Base-by-base conservation (phyloP, 495 filamentous ascomycete species). In the Letharia columbiana region DNA sequence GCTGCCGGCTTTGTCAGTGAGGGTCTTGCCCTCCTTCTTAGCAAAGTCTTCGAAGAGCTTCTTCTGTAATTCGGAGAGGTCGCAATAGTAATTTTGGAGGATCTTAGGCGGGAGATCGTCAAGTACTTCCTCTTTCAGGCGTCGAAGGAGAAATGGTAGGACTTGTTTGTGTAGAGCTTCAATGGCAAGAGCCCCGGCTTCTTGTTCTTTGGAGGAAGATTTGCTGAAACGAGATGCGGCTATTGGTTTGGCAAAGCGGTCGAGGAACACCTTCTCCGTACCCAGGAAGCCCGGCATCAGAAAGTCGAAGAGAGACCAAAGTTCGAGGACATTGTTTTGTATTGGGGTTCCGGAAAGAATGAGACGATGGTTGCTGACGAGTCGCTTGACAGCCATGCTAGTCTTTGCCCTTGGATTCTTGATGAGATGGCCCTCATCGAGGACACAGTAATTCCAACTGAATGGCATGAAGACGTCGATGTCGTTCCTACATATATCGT, bases 251-350 rank as follows among this genome's bases (percentile, higher is more conserved):
- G 94, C 93, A 69, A 98, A 98, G 33, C 94, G 86, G 73, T 98
- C 95, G 54, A 96, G 79, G 82, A 98, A 98, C 37, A 98, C 93
- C 76, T 96, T 98, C 72, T 98, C 94, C 0, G 94, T 91, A n/a
- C 94, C 94, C 11, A 98, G 79, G 82, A 98, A 98, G 10, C 94
- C 95, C 7, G 94, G 94, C 94, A 98, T 98, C 66, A 98, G 78
- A 79, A 98, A 98, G 76, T 98, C 94, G 71, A 98, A 98, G 10
- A 98, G 84, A 1, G 95, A 98, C 94, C 94, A 98, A n/a, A 98
- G 81, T 72, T 98, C 94, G 11, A 96, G 82, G 28, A 98, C 88
- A 74, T 98, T 98, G 76, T 98, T 98, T 74, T 98, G 94, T 71
- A 98, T 98, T 0, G 94, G 94, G 3, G 94, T 98, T 52, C 94